Conservation (phyloP, 352 stramenopile genomes). For the Pythium phragmitis region DNA sequence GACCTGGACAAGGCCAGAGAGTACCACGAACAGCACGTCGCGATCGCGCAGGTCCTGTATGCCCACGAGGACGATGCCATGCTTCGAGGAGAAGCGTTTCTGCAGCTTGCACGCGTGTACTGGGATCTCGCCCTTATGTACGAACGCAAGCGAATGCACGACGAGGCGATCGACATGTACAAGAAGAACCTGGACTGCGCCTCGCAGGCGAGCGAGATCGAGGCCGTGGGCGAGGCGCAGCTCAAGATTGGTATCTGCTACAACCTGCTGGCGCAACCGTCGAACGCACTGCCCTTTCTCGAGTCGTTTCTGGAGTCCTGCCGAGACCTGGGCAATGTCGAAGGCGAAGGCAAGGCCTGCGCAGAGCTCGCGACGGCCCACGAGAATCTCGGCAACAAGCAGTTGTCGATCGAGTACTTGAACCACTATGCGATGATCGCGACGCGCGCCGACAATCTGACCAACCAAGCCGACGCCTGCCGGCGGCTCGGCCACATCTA, state of each 20-base stretch:
- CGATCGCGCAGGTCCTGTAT: conserved; percentile 68
- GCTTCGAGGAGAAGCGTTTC: conserved; percentile 48
- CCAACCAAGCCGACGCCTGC: conserved; percentile 87
- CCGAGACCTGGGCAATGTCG: conserved; percentile 48
- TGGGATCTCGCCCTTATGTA: conserved; percentile 48
- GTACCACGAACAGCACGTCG: conserved; percentile 82
- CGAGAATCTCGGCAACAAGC: conserved; percentile 75
- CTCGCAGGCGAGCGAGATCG: conserved; percentile 56
- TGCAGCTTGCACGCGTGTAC: conserved; percentile 82
- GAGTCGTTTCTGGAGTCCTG: conserved; percentile 73
- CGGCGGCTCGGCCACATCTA: conserved; percentile 86
- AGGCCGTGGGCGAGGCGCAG: conserved; percentile 60
- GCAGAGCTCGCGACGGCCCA: conserved; percentile 88
- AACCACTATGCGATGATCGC: conserved; percentile 85
- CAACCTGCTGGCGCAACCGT: conserved; percentile 55
- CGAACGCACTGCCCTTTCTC: conserved; percentile 81
- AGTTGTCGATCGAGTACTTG: conserved; percentile 85
- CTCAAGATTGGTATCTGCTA: conserved; percentile 78
- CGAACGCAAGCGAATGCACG: conserved; percentile 39
- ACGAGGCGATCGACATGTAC: conserved; percentile 66
- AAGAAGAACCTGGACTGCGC: conserved; percentile 75
- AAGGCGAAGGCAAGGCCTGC: conserved; percentile 84
- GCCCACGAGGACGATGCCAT: conserved; percentile 64
- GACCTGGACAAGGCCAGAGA: conserved; percentile 73
- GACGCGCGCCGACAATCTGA: conserved; percentile 74